Evolutionary conservation across 2,329 filamentous ascomycete species (phyloP).

Genomic region (Neofusicoccum umdonicola): DNA sequence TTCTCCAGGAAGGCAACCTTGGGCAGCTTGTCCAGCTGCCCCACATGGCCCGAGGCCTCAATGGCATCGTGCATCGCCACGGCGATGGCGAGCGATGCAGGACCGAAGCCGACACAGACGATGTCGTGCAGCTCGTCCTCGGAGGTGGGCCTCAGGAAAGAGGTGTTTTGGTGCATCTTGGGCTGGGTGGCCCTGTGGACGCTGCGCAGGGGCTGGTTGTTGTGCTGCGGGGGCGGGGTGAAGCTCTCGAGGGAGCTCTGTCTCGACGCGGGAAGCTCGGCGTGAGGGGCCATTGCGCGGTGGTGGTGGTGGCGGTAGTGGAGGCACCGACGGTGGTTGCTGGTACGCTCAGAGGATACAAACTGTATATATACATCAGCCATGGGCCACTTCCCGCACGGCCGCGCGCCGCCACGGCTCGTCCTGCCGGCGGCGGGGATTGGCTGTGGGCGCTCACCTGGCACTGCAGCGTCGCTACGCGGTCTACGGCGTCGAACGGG

Average conservation of each 20-base stretch:
- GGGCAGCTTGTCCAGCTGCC: slow-evolving; percentile 47
- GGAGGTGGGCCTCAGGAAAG: slow-evolving; percentile 53
- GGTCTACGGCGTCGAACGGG: background rate
- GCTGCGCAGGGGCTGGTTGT: slow-evolving; percentile 18
- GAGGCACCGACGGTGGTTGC: background rate
- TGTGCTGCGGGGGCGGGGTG: slow-evolving; percentile 10
- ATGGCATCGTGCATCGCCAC: slow-evolving; percentile 80
- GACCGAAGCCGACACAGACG: slow-evolving; percentile 88
- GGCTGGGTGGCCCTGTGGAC: slow-evolving; percentile 18
- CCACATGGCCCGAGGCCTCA: slow-evolving; percentile 48
- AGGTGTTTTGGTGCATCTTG: slow-evolving; percentile 27
- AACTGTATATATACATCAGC: background rate
- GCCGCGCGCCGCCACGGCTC: background rate
- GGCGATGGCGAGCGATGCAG: slow-evolving; percentile 83
- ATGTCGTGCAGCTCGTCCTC: slow-evolving; percentile 73
- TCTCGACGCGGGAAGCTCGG: slow-evolving; percentile 24
- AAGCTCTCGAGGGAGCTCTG: slow-evolving; percentile 1
- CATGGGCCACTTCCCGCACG: background rate
- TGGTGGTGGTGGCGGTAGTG: background rate
- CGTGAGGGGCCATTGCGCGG: slow-evolving; percentile 36
- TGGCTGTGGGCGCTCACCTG: background rate
- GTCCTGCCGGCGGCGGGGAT: background rate
- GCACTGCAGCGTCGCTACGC: background rate
- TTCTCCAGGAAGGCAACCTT: slow-evolving; percentile 86
- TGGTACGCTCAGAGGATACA: background rate